phyloP scores from a whole-genome alignment of 2,329 filamentous ascomycete species.

The Trichoderma polysporum region DNA sequence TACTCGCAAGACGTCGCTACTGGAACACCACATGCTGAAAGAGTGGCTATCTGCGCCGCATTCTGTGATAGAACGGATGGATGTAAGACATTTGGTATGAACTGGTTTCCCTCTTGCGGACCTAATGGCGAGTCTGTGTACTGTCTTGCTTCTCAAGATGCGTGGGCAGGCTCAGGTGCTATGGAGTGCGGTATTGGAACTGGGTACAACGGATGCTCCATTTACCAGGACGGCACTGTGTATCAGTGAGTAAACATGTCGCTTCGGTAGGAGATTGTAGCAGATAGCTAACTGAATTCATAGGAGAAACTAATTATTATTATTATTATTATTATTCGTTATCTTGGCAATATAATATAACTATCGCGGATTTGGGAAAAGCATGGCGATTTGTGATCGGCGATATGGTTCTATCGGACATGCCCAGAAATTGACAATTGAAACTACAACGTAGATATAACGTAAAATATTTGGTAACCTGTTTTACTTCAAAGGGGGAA shows the following conservation, averaged over 20 bases:
- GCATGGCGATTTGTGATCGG: no score
- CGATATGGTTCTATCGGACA: no score
- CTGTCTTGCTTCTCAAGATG: constrained; percentile 4
- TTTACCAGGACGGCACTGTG: constrained; percentile 10
- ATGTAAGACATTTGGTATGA: constrained; percentile 7
- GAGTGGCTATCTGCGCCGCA: constrained; percentile 3
- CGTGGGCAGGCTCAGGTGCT: neutral
- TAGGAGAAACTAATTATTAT: neutral
- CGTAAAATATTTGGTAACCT: no score
- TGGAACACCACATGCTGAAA: neutral
- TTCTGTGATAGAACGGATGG: constrained; percentile 2
- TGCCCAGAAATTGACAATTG: no score
- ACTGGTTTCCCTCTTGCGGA: neutral
- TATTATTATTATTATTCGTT: no score
- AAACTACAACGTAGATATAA: no score
- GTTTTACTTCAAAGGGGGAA: no score
- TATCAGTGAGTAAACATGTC: neutral
- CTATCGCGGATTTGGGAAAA: no score
- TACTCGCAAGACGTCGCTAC: neutral
- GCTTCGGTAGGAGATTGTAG: neutral
- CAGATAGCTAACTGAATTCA: neutral
- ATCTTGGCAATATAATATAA: no score
- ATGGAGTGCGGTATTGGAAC: constrained; percentile 13
- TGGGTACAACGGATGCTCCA: neutral
- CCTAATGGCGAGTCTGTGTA: constrained; percentile 3